Evolutionary conservation across 2,329 filamentous ascomycete species (phyloP).

Genomic region (Seiridium cupressi): DNA sequence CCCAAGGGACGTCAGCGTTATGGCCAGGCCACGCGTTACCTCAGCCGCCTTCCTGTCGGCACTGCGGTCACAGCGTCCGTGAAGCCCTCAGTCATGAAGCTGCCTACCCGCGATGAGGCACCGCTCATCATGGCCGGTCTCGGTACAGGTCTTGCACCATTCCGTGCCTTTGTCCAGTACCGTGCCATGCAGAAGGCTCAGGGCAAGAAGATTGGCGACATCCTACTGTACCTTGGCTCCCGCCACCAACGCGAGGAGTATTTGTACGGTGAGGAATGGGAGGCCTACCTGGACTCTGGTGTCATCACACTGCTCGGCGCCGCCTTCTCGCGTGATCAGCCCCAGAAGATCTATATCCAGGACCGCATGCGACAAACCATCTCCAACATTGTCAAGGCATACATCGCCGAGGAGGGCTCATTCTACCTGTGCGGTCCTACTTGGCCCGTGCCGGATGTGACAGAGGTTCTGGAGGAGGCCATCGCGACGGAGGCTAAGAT

Average conservation of each 20-base stretch:
- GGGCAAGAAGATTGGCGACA: slow-evolving; percentile 89
- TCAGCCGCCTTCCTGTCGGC: slow-evolving; percentile 73
- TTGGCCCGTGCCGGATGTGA: slow-evolving; percentile 98
- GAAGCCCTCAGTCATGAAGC: slow-evolving; percentile 98
- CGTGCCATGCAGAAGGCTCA: slow-evolving; percentile 97
- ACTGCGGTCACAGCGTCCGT: slow-evolving; percentile 85
- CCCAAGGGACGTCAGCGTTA: slow-evolving; percentile 82
- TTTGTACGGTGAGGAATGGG: slow-evolving; percentile 98
- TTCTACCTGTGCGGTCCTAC: slow-evolving; percentile 98
- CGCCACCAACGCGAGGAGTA: slow-evolving; percentile 98
- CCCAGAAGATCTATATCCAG: slow-evolving; percentile 99
- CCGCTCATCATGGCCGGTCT: slow-evolving; percentile 98
- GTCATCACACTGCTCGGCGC: slow-evolving; percentile 92
- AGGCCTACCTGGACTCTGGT: slow-evolving; percentile 92
- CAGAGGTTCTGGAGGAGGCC: slow-evolving; percentile 88
- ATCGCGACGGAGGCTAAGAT: slow-evolving; percentile 72
- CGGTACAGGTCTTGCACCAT: slow-evolving; percentile 97
- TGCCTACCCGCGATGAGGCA: slow-evolving; percentile 82
- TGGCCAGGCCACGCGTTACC: slow-evolving; percentile 90
- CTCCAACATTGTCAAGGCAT: slow-evolving; percentile 77
- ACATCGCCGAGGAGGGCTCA: slow-evolving; percentile 81
- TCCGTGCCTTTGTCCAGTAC: slow-evolving; percentile 98
- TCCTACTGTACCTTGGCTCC: slow-evolving; percentile 93
- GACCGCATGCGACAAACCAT: slow-evolving; percentile 93
- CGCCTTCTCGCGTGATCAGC: slow-evolving; percentile 95